Evolutionary conservation across 805 yeast species (phyloP).

Genomic region (Saturnispora serradocipensis): DNA sequence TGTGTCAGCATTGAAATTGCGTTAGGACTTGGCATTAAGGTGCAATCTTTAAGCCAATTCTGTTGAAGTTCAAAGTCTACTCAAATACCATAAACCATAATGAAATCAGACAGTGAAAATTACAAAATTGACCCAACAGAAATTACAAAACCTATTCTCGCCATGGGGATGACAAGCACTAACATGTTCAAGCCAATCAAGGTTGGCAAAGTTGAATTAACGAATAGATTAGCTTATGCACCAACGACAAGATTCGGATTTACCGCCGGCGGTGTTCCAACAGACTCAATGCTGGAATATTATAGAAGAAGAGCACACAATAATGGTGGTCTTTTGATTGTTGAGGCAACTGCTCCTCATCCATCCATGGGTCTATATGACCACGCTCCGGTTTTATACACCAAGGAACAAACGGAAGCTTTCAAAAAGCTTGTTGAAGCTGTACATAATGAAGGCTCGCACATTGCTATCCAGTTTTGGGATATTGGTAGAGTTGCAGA

Average conservation of each 20-base stretch:
- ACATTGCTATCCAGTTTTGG: constrained; percentile 44
- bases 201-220: constrained; percentile 30
- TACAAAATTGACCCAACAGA: too few relatives aligned
- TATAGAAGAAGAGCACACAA: constrained; percentile 46
- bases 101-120: too few relatives aligned
- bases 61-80: too few relatives aligned
- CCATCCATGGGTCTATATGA: constrained; percentile 34
- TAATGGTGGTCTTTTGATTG: constrained; percentile 50
- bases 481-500: constrained; percentile 34
- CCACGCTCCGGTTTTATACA: constrained; percentile 41
- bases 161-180: not conserved
- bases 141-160: not conserved
- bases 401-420: constrained; percentile 35
- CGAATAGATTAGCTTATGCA: constrained; percentile 35
- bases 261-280: constrained; percentile 32
- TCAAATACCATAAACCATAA: too few relatives aligned
- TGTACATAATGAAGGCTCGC: constrained; percentile 43
- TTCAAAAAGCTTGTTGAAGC: constrained; percentile 42
- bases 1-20: too few relatives aligned
- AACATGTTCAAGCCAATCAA: constrained; percentile 25
- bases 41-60: too few relatives aligned
- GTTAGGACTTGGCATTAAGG: too few relatives aligned
- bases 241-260: constrained; percentile 45
- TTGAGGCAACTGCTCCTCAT: constrained; percentile 52
- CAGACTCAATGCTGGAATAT: constrained; percentile 41